Percentiles rank a stretch among this genome's conserved stretches.
These are phyloP conservation scores for Peniophora sp. DNA, from an alignment of 1,284 basidiomycete genomes.

Conservation along the genomic window DNA sequence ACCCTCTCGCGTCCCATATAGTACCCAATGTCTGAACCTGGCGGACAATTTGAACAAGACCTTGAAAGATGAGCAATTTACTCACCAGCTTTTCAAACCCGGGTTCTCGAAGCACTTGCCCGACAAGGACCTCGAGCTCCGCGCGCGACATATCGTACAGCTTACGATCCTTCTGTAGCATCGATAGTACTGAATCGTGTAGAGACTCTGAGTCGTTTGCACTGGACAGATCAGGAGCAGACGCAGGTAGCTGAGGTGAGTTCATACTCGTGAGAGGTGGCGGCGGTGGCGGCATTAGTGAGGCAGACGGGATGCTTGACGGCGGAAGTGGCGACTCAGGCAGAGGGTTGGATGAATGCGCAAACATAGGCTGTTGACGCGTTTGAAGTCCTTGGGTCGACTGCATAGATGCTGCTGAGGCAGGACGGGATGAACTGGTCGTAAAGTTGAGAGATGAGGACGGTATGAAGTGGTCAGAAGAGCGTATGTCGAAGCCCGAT, in stretches of 20 bases:
- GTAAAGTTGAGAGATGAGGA: not conserved
- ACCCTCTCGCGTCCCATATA: constrained; percentile 15
- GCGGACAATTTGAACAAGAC: not conserved
- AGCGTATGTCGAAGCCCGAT: not conserved
- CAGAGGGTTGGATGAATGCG: not conserved
- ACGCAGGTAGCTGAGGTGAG: not conserved
- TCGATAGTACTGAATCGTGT: not conserved
- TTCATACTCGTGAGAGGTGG: not conserved
- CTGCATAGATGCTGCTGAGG: not conserved
- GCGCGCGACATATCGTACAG: constrained; percentile 19
- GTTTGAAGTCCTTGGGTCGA: not conserved
- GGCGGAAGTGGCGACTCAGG: not conserved
- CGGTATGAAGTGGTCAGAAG: not conserved
- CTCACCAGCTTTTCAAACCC: constrained; percentile 23
- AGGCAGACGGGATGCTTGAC: not conserved
- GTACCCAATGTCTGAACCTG: constrained; percentile 15
- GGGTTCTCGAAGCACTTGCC: constrained; percentile 23
- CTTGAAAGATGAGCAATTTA: not conserved
- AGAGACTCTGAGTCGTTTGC: not conserved
- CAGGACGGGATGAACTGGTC: not conserved
- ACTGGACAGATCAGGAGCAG: not conserved
- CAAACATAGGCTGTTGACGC: not conserved
- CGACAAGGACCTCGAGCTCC: constrained; percentile 24
- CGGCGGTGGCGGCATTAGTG: not conserved
- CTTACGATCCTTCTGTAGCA: not conserved